phyloP scores from a whole-genome alignment of 2,329 filamentous ascomycete genomes.

The Aspergillus glaucus region DNA sequence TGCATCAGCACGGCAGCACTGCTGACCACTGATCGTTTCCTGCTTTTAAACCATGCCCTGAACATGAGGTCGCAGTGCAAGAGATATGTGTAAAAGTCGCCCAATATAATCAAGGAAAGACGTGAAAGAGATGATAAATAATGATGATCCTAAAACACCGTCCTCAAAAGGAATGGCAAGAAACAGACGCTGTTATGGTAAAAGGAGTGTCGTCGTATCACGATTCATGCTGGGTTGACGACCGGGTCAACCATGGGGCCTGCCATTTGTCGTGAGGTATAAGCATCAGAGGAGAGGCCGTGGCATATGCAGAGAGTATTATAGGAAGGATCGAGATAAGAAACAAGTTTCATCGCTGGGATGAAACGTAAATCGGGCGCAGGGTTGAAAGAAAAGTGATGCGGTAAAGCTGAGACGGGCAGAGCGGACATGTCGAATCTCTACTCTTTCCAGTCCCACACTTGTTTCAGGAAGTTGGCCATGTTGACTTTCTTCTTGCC shows the following conservation, averaged over 20 bases:
- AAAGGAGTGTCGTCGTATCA: slow-evolving; percentile 20
- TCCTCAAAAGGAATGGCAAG: slow-evolving; percentile 8
- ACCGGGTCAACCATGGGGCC: slow-evolving; percentile 21
- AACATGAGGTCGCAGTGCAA: neutral
- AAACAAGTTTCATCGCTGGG: neutral
- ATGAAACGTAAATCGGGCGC: neutral
- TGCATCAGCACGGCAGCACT: slow-evolving; percentile 15
- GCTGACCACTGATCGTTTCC: slow-evolving; percentile 5
- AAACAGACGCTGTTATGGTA: slow-evolving; percentile 10
- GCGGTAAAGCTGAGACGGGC: slow-evolving; percentile 1
- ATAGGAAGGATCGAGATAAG: neutral
- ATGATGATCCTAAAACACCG: slow-evolving; percentile 15
- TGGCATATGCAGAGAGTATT: slow-evolving; percentile 17
- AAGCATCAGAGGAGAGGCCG: slow-evolving; percentile 18
- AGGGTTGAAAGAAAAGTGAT: slow-evolving; percentile 2
- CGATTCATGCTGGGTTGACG: slow-evolving; percentile 21
- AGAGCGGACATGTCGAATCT: slow-evolving; percentile 2
- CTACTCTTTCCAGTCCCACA: slow-evolving; percentile 90
- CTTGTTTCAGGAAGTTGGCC: slow-evolving; percentile 84
- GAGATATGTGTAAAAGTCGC: neutral
- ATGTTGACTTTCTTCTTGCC: slow-evolving; percentile 98
- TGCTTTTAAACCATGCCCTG: too few species aligned
- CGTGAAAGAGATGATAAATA: slow-evolving; percentile 9
- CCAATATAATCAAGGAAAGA: slow-evolving; percentile 9
- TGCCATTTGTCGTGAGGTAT: slow-evolving; percentile 12